phyloP scores from a whole-genome alignment of 176 grass and related monocot species.

The Tuctoria greenei region DNA sequence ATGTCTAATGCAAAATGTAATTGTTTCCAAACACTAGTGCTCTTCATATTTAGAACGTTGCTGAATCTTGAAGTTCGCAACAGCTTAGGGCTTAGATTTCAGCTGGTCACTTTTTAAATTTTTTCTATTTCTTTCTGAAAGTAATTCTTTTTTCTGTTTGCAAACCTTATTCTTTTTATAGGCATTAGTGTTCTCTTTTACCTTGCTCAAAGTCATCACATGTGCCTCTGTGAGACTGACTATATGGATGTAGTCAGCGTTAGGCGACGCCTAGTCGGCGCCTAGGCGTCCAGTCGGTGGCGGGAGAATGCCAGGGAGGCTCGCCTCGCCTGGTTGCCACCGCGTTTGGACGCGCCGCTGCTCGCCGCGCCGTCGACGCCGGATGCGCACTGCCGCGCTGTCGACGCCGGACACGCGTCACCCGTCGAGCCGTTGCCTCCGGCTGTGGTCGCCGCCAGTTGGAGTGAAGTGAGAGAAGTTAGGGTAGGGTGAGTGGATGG shows the following conservation, averaged over 20 bases:
- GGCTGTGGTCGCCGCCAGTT: no score
- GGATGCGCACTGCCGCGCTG: no score
- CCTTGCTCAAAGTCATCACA: not conserved
- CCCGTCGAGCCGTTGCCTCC: no score
- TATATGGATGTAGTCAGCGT: not conserved
- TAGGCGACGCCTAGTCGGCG: no score
- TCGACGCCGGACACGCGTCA: no score
- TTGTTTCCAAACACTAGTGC: not conserved
- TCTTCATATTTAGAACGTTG: not conserved
- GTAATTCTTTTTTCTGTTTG: not conserved
- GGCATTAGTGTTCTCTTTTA: not conserved
- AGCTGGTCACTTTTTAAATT: not conserved
- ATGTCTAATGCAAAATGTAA: not conserved
- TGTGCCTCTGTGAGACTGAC: not conserved
- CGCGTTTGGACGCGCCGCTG: no score
- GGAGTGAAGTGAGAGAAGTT: no score
- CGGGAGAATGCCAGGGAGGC: no score
- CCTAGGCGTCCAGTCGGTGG: no score
- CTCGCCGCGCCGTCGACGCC: no score
- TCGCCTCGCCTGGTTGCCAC: no score
- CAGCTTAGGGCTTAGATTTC: not conserved
- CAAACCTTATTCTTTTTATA: not conserved
- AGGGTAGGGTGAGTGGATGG: no score
- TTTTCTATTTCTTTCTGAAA: not conserved
- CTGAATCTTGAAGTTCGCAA: not conserved